phyloP scores from a whole-genome alignment of 352 stramenopile species.

The Pythium rhizo-oryzae region DNA sequence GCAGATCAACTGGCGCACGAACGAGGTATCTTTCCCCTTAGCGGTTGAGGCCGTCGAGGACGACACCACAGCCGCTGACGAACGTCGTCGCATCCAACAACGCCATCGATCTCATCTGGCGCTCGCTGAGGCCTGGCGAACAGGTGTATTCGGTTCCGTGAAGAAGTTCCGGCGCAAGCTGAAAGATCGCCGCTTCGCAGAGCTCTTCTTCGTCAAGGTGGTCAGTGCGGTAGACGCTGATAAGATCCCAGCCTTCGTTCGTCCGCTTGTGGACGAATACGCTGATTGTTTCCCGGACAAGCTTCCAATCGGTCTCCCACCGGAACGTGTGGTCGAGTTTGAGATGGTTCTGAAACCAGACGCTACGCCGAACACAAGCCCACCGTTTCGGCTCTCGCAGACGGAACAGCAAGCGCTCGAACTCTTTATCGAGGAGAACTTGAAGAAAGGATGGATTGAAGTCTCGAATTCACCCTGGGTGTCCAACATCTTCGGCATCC shows the following conservation, averaged over 20 bases:
- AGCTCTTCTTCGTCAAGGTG: not conserved
- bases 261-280: too few relatives aligned
- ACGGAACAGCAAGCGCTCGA: constrained; percentile 14
- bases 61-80: not conserved
- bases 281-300: not conserved
- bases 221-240: too few relatives aligned
- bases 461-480: constrained; percentile 25
- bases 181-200: not conserved
- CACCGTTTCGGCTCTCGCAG: constrained; percentile 25
- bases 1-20: constrained; percentile 22
- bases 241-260: too few relatives aligned
- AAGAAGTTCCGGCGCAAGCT: not conserved
- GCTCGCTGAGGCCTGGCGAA: not conserved
- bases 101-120: not conserved
- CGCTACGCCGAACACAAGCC: constrained; percentile 9
- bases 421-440: constrained; percentile 13
- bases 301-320: too few relatives aligned
- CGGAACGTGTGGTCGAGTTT: too few relatives aligned
- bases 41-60: not conserved
- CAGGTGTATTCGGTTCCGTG: not conserved
- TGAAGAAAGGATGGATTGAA: constrained; percentile 23
- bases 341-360: constrained; percentile 27
- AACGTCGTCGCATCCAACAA: not conserved
- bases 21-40: constrained; percentile 12
- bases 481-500: constrained; percentile 31